Conservation (phyloP, 306 rosid species). For the Acacia crassicarpa region DNA sequence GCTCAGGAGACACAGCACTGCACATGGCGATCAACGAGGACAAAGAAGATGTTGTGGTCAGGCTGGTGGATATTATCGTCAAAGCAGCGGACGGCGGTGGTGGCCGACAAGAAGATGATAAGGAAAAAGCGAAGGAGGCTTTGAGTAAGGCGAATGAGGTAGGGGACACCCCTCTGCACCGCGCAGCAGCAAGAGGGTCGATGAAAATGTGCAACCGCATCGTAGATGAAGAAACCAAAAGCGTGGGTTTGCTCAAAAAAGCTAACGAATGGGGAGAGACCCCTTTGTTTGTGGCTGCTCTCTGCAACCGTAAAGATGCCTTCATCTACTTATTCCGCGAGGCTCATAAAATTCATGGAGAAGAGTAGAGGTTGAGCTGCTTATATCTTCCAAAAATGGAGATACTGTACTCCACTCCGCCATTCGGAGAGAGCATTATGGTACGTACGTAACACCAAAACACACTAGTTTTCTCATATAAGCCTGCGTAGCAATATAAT, state of each 20-base stretch:
- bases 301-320: background rate
- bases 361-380: background rate
- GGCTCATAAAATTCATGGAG: too few species aligned
- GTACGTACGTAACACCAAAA: too few species aligned
- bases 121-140: background rate
- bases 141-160: background rate
- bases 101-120: too few species aligned
- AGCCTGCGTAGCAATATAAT: too few species aligned
- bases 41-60: background rate
- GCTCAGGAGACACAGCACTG: constrained; percentile 44
- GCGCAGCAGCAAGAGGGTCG: constrained; percentile 46
- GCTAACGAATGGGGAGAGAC: background rate
- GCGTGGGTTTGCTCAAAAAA: background rate
- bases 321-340: background rate
- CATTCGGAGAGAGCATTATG: background rate
- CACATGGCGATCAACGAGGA: constrained; percentile 53
- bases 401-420: background rate
- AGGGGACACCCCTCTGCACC: constrained; percentile 49
- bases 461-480: too few species aligned
- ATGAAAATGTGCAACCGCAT: constrained; percentile 27
- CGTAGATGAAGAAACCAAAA: background rate
- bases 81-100: too few species aligned
- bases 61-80: background rate
- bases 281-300: background rate
- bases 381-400: background rate